Base-by-base conservation (phyloP, 257 asterid species). In the Rhazya stricta region DNA sequence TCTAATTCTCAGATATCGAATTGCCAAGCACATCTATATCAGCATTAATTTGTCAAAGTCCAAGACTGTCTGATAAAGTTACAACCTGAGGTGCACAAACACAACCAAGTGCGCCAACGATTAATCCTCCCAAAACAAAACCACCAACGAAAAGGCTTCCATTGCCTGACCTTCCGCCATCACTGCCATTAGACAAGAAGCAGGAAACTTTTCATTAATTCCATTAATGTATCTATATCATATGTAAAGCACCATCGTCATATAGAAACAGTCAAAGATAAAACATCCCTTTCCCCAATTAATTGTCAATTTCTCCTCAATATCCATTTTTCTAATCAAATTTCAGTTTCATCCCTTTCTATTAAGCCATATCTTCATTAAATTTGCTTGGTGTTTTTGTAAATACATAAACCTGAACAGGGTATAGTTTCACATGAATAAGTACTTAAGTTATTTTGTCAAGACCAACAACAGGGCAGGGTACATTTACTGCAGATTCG, bases 61-160 rank as follows among this genome's bases (percentile, higher is more conserved):
- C 25, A 18, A 39, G 39, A 78, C 53, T n/a, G 71, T 46, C 79
- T 60, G 34, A 62, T 11, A 45, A 63, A 66, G 42, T 21, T 50
- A 67, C 60, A 74, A 92, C 97, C 97, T 92, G 96, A 62, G 96
- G 96, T 75, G 97, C 96, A 69, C 85, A 92, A 50, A 89, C 88
- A 46, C 90, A 90, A 73, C 96, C 93, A 77, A 92, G 91, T 25
- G 96, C 79, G 45, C 96, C 97, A 25, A 84, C 86, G 79, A 92
- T 68, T 69, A 92, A 43, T 83, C 96, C 97, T 67, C 97, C 97
- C 50, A 90, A 84, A 82, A 90, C 81, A 80, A 92, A 90, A 82
- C 97, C 96, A 76, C 97, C 89, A 77, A 89, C 60, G 78, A 92
- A 92, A 78, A 84, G 54, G 76, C 78, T 80, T 72, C 84, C 86